These are phyloP conservation scores for Porogramme epimiltina DNA, from an alignment of 1,284 basidiomycete genomes.

Conservation along the genomic window DNA sequence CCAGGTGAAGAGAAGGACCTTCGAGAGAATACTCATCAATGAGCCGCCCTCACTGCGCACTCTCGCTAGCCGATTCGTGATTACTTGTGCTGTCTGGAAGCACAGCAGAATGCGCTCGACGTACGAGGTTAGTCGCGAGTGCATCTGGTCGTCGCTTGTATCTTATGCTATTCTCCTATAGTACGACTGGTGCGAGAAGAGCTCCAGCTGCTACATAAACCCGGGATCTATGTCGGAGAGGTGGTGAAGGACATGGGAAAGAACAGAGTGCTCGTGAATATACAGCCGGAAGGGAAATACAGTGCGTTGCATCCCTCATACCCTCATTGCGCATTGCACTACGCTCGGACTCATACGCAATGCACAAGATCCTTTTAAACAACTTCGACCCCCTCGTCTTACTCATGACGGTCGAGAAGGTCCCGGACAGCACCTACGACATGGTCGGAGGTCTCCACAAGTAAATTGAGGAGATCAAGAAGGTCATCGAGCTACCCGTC, in stretches of 20 bases:
- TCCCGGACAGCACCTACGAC: conserved; percentile 98
- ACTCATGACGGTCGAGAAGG: conserved; percentile 99
- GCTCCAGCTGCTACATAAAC: conserved; percentile 93
- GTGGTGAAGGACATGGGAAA: conserved; percentile 99
- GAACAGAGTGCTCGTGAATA: conserved; percentile 98
- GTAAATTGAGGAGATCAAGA: conserved; percentile 99
- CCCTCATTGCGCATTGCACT: conserved; percentile 93
- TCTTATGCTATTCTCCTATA: conserved; percentile 27
- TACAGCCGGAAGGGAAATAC: conserved; percentile 99
- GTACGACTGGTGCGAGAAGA: conserved; percentile 92
- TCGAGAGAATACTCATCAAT: no score
- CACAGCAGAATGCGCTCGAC: conserved; percentile 95
- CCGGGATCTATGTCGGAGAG: conserved; percentile 97
- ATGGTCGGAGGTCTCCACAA: conserved; percentile 99
- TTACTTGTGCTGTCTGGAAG: conserved; percentile 94
- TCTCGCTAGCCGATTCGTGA: no score
- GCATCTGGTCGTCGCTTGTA: background rate
- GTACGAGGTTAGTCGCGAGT: conserved; percentile 69
- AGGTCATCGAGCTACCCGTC: conserved; percentile 98
- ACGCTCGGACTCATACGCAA: conserved; percentile 93
- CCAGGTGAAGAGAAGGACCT: no score
- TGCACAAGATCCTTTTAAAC: conserved; percentile 93
- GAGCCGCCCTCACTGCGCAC: no score
- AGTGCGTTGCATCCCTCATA: conserved; percentile 82
- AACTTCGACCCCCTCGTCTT: conserved; percentile 96